These are phyloP conservation scores for Solanum appendiculatum DNA, from an alignment of 257 asterid species.

Conservation along the genomic window DNA sequence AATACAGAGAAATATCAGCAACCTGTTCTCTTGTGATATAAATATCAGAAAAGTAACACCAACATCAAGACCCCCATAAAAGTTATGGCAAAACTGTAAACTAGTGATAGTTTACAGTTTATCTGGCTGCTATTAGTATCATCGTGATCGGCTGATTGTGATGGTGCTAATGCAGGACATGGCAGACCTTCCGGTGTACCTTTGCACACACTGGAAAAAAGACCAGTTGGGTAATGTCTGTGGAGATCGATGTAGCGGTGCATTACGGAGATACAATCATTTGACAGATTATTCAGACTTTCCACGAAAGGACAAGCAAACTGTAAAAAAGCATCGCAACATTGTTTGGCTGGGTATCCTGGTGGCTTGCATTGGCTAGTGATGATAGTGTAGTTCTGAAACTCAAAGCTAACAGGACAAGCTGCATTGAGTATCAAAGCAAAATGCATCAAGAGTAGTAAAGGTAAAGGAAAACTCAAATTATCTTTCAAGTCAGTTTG, in stretches of 20 bases:
- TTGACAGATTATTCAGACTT: neutral
- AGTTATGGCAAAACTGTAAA: neutral
- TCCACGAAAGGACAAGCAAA: neutral
- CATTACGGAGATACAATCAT: neutral
- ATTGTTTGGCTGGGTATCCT: neutral
- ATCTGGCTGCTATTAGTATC: neutral
- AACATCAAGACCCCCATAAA: neutral
- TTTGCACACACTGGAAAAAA: neutral
- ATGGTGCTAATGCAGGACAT: neutral
- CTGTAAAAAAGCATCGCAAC: conserved; percentile 2
- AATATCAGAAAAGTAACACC: neutral
- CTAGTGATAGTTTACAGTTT: neutral
- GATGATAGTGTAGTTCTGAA: neutral
- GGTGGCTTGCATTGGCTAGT: conserved; percentile 8
- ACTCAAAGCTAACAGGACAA: conserved; percentile 5
- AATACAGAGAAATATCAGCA: neutral
- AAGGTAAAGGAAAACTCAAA: neutral
- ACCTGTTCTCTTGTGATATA: neutral
- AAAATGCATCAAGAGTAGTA: neutral
- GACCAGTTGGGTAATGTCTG: conserved; percentile 3
- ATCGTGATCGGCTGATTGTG: neutral
- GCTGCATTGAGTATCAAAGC: neutral
- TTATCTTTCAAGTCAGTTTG: neutral
- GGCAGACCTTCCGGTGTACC: neutral
- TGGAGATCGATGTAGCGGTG: neutral